Conservation (phyloP, 163 green algal genomes). For the Chloromonas sp. region DNA sequence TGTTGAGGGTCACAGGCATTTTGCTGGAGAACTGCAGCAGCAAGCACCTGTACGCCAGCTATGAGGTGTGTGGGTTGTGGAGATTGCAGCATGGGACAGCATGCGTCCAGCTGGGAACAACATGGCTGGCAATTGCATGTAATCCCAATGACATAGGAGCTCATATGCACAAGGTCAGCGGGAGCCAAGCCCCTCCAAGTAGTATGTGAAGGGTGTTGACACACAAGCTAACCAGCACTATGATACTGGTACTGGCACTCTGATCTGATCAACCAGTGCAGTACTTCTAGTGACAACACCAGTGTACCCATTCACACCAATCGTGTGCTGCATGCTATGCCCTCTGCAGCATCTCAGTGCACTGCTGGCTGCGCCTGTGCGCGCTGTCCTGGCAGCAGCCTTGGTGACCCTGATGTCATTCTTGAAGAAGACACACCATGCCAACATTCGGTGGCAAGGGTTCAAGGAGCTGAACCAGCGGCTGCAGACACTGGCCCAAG, state of each 20-base stretch:
- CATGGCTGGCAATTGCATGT: too few species aligned
- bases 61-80: slow-evolving; percentile 39
- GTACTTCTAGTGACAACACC: too few species aligned
- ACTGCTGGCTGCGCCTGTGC: slow-evolving; percentile 66
- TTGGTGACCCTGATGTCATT: slow-evolving; percentile 53
- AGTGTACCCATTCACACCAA: too few species aligned
- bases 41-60: slow-evolving; percentile 84
- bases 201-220: too few species aligned
- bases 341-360: slow-evolving; percentile 61
- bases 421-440: slow-evolving; percentile 64
- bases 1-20: slow-evolving; percentile 63
- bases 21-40: slow-evolving; percentile 91
- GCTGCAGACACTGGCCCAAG: slow-evolving; percentile 62
- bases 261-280: too few species aligned
- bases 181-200: too few species aligned
- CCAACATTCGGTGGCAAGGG: slow-evolving; percentile 59
- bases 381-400: slow-evolving; percentile 58
- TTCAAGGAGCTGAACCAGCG: slow-evolving; percentile 52
- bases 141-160: too few species aligned
- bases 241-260: too few species aligned
- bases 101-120: background rate
- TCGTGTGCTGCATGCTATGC: too few species aligned
- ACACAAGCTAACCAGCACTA: too few species aligned
- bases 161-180: too few species aligned
- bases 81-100: background rate